Percentiles rank a stretch among this genome's conserved stretches.
These are phyloP conservation scores for Globisporangium spiculum DNA, from an alignment of 352 stramenopile genomes.

Conservation along the genomic window DNA sequence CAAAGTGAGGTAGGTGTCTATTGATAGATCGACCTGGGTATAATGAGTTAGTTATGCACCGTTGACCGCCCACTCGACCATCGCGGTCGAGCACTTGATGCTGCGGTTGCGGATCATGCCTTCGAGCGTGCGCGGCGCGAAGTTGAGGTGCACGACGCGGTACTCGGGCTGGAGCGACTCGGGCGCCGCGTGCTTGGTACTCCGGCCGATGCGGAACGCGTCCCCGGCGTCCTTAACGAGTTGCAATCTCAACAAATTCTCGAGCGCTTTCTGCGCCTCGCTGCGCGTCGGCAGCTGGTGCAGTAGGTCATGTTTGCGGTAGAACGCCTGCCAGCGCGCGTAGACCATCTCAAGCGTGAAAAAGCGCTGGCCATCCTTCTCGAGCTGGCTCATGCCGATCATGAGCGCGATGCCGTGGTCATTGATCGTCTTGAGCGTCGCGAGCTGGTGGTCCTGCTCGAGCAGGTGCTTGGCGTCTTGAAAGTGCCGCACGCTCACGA, in stretches of 20 bases:
- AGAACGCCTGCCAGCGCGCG: conserved; percentile 73
- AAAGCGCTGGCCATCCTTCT: conserved; percentile 56
- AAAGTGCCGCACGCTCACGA: conserved; percentile 48
- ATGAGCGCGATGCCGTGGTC: conserved; percentile 71
- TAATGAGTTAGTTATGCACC: conserved; percentile 21
- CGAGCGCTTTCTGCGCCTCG: conserved; percentile 72
- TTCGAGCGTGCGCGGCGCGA: conserved; percentile 65
- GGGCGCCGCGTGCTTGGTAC: conserved; percentile 33
- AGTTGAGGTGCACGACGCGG: conserved; percentile 68
- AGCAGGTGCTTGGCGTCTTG: conserved; percentile 48
- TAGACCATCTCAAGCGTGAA: conserved; percentile 88
- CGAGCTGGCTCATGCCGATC: conserved; percentile 76
- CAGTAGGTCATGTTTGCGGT: conserved; percentile 71
- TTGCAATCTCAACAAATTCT: conserved; percentile 65
- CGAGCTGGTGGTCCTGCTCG: conserved; percentile 73
- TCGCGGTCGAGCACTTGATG: conserved; percentile 67
- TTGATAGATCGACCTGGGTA: not conserved
- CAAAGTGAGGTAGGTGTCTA: not conserved
- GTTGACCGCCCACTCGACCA: conserved; percentile 77
- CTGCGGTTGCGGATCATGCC: conserved; percentile 73
- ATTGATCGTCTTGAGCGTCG: conserved; percentile 60
- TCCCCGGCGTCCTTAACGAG: conserved; percentile 76
- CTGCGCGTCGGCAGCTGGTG: conserved; percentile 55
- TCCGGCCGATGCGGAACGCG: conserved; percentile 62
- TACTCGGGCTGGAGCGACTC: conserved; percentile 70